Evolutionary conservation across 768 basidiomycete species (phyloP), one percentile per base, ranked within the genome.

Genomic region (Trametes sanguinea): DNA sequence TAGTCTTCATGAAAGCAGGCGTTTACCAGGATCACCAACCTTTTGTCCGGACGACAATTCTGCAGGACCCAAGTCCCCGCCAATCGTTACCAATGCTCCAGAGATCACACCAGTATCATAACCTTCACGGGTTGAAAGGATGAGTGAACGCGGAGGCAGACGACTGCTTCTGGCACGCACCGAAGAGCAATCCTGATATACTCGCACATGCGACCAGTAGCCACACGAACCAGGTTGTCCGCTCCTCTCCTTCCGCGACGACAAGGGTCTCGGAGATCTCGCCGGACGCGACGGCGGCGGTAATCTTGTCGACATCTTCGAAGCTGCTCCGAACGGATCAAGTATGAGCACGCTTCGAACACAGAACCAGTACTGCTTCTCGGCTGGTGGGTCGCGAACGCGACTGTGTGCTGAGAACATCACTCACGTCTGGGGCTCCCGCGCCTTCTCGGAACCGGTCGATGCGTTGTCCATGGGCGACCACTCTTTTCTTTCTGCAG

Each of bases 51-150:
- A 77, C 2, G 86, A 84, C 22, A 91, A 76, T 10, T 70, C 71
- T 9, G 75, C 70, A 6, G 85, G 81, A 3, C 88, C 87, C 43
- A 92, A 77, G 67, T 90, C 89, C 4, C 78, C 75, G 0, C 84
- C 81, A 58, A 92, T 90, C 9, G 83, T 86, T 27, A 91, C 88
- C 37, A 92, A 78, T n/a, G 90, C 87, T 30, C 90, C 90, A 57
- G 88, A 90, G 27, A 92, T 87, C 40, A 89, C 86, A 46, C 89
- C 89, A 9, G 90, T 92, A 69, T 92, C 90, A 67, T 92, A 92
- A 29, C 90, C 89, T 90, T 61, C 16, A 17, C 16, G 37, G 16
- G n/a, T 11, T 6, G 7, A 16, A 55, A 27, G 14, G 11, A 52
- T 3, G 51, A 11, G 9, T 22, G 22, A 22, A 22, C 22, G 22